Base-by-base conservation (phyloP, 2,329 filamentous ascomycete genomes). In the Colletotrichum higginsianum region DNA sequence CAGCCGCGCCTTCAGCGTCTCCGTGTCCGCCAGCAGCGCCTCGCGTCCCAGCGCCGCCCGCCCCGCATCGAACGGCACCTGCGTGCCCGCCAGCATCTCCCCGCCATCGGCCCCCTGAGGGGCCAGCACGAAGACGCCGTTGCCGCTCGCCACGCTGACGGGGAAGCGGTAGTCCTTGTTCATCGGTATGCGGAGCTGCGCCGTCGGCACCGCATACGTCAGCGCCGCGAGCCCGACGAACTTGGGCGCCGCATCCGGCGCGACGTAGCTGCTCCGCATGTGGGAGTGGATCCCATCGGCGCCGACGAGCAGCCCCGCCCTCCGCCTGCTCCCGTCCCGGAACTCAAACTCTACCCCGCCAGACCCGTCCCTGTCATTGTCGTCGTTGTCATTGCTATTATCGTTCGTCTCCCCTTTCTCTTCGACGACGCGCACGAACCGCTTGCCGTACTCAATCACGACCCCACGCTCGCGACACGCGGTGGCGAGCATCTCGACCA, bases 201-300 rank as follows among this genome's bases (percentile, higher is more conserved):
- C 73, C 0, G 78, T 82, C 0, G 83, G 82, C 4, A 81, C 74
- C 0, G 79, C 77, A 12, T 78, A 78, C 2, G 79, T 79, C 26
- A 86, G 79, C 11, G 81, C 83, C 13, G 80, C 78, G 77, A 86
- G 84, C 46, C 86, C 86, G 1, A 84, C 86, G 75, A 88, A 91
- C 1, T 79, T 81, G 1, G 89, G 86, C 44, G 83, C 76, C 1
- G 87, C 74, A 0, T 84, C 81, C 0, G 88, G 86, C 56, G 86
- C 82, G 0, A 91, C 79, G 52, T 89, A 84, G 4, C 79, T 82
- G 3, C 42, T 61, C 30, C 88, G 83, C 0, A 91, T 86, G 0
- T 79, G 81, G 0, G 88, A 90, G 75, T 91, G 87, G 61, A 91
- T 91, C 1, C 89, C 89, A 69, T 91, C 89, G 0, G 88, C 87